These are phyloP conservation scores for Rhododendron ovatum DNA, from an alignment of 148 eudicot species.

Conservation along the genomic window DNA sequence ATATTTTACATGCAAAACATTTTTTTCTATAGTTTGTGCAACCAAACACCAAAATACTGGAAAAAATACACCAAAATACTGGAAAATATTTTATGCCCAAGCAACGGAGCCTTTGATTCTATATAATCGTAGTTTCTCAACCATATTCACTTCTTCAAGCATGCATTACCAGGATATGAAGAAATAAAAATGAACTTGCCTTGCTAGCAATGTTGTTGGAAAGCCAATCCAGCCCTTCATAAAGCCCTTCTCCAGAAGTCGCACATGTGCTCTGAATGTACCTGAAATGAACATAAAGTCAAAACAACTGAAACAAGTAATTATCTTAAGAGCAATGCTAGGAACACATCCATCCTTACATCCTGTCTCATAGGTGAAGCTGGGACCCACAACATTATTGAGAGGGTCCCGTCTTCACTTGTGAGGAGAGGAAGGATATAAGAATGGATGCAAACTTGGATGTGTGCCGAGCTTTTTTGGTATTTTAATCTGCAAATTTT, in stretches of 20 bases:
- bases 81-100: too few relatives aligned
- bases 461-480: too few relatives aligned
- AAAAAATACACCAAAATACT: background rate
- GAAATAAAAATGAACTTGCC: slow-evolving; percentile 3
- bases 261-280: slow-evolving; percentile 19
- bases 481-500: background rate
- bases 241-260: slow-evolving; percentile 19
- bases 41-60: background rate
- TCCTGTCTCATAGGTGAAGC: background rate
- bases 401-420: background rate
- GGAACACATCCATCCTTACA: background rate
- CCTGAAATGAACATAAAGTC: slow-evolving; percentile 11
- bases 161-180: background rate
- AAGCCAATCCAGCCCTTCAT: slow-evolving; percentile 24
- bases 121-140: background rate
- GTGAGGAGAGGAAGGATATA: background rate
- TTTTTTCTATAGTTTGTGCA: background rate
- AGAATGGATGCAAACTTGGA: background rate
- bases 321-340: background rate
- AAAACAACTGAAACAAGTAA: background rate
- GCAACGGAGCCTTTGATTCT: background rate
- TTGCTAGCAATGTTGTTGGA: slow-evolving; percentile 28
- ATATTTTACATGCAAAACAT: too few relatives aligned
- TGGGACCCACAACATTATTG: background rate
- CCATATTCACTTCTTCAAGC: background rate